phyloP scores from a whole-genome alignment of 2,329 filamentous ascomycete species.

The Blastomyces parvus region DNA sequence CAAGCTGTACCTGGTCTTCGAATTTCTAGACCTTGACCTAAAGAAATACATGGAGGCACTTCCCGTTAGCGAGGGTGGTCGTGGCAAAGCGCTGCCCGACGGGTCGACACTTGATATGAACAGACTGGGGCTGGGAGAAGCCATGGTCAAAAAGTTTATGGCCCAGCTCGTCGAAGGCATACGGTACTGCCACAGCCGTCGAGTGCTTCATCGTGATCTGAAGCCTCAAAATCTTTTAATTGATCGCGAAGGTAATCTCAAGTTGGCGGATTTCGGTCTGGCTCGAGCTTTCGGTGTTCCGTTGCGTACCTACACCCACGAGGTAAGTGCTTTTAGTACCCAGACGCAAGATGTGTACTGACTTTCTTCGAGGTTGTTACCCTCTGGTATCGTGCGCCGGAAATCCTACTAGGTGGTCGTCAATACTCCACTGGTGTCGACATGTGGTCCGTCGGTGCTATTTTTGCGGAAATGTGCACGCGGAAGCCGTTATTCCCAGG shows the following conservation, averaged over 20 bases:
- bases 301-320: constrained; percentile 83
- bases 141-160: constrained; percentile 90
- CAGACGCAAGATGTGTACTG: neutral
- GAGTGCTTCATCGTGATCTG: constrained; percentile 88
- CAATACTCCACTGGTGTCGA: constrained; percentile 92
- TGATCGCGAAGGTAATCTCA: constrained; percentile 84
- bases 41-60: constrained; percentile 96
- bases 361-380: constrained; percentile 60
- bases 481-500: constrained; percentile 86
- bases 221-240: constrained; percentile 99
- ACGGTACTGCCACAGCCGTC: constrained; percentile 79
- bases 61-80: constrained; percentile 71
- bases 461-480: constrained; percentile 95
- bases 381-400: constrained; percentile 83
- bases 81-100: constrained; percentile 75
- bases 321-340: constrained; percentile 41
- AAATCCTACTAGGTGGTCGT: constrained; percentile 80
- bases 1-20: constrained; percentile 88
- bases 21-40: constrained; percentile 82
- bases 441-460: constrained; percentile 92
- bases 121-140: constrained; percentile 62
- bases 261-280: constrained; percentile 95
- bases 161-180: constrained; percentile 75
- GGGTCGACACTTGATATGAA: constrained; percentile 56
- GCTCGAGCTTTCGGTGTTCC: constrained; percentile 89